These are phyloP conservation scores for barrel medic (Medicago truncatula) DNA, from an alignment of 306 rosid genomes.

Conservation along the genomic window MtrunA17r5.0-ANR NC_053046.1:14987501-14988000, in stretches of 20 bases:
- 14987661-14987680: slow-evolving; percentile 86
- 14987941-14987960: slow-evolving; percentile 59
- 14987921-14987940: slow-evolving; percentile 62
- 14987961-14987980: slow-evolving; percentile 40
- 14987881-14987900: slow-evolving; percentile 45
- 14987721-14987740: slow-evolving; percentile 85
- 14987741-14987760: slow-evolving; percentile 71
- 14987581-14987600: slow-evolving; percentile 54
- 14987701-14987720: slow-evolving; percentile 85
- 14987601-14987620: slow-evolving; percentile 55
- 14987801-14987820: slow-evolving; percentile 55
- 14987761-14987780: slow-evolving; percentile 70
- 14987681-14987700: slow-evolving; percentile 75
- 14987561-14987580: slow-evolving; percentile 51
- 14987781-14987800: slow-evolving; percentile 71
- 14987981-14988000: slow-evolving; percentile 71
- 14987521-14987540: slow-evolving; percentile 63
- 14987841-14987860: slow-evolving; percentile 70
- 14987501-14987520: slow-evolving; percentile 78
- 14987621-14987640: slow-evolving; percentile 68
- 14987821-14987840: slow-evolving; percentile 57
- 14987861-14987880: slow-evolving; percentile 48
- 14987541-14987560: slow-evolving; percentile 73
- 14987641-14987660: slow-evolving; percentile 89
- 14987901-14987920: slow-evolving; percentile 71